Evolutionary conservation across 352 stramenopile species (phyloP), one percentile per base, ranked within the genome.

Genomic region (Phytopythium cucurbitacearum): DNA sequence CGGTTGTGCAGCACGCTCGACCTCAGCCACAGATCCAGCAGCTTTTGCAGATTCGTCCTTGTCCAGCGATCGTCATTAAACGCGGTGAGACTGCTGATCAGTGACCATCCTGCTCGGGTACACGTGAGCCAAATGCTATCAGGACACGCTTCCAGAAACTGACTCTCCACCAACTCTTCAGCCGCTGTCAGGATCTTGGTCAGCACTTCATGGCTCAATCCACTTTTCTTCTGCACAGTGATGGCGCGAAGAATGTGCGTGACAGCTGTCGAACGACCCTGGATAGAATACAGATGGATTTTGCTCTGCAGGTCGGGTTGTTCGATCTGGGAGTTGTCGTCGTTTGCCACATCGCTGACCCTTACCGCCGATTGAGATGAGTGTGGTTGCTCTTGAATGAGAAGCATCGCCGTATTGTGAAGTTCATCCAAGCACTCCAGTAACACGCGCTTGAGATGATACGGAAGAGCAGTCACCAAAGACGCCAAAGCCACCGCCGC

Each of bases 71-170:
- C 60, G 49, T 86, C 72, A 47, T 85, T 74, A 41, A 93, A 70
- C 0, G 77, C 64, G 3, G 89, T 71, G 9, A 95, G 55, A 55
- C 77, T 90, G 33, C 81, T 69, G 7, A 92, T 57, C n/a, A 95
- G 43, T 5, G 69, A 85, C 85, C 85, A 95, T 12, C 85, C 85
- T 47, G 80, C 85, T 12, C 85, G 83, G 5, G 85, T 95, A 52
- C 83, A 95, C 9, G 85, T 95, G 36, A 95, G 63, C 85, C 85
- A 95, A 35, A 94, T 78, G 51, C 83, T 91, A 56, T 95, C 85
- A 3, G 69, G 64, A 53, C 77, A 91, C 21, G 78, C 71, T 54
- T 84, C 79, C 16, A 83, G 59, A 48, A 91, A 94, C 53, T 95
- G 85, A 43, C 77, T 91, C 42, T 86, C 79, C 8, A 95, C 64